Evolutionary conservation across 306 rosid genomes (phyloP), one percentile per base, ranked within the genome.

Genomic region (Begonia fuchsioides): DNA sequence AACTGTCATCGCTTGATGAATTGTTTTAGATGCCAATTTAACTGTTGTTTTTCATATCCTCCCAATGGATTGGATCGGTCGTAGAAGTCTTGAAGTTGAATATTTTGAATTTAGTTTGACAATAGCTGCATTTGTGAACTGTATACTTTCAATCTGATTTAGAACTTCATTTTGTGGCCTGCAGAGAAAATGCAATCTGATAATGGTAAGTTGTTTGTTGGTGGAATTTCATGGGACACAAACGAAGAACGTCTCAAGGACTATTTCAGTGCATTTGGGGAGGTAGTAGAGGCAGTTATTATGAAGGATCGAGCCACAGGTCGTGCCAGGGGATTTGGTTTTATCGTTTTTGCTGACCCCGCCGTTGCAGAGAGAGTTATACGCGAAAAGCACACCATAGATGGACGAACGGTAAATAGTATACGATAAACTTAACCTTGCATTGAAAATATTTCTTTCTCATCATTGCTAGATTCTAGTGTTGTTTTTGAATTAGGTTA

Each of bases 271-370:
- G 54, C 69, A 40, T 90, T 63, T 55, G 98, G 98, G 8, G 98
- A 90, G 64, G 90, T 90, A 62, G 83, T 85, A 51, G 98, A 90
- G 68, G 92, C 95, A 17, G 95, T 90, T 67, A 90, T 90, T 68
- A 90, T 90, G 98, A 90, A 90, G 81, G 98, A 90, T 81, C 95
- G 95, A 69, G 81, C 94, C 40, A 85, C 98, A 2, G 94, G 98
- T 52, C 85, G 98, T 52, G 98, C 94, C 41, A 87, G 98, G 20
- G 98, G 98, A 59, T 90, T 90, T 44, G 98, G 98, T 47, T 90
- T 90, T 57, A 76, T 90, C 55, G 95, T 90, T 65, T 90, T 90
- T 56, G 68, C 84, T 1, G 94, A 90, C 59, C 85, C 95, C 48
- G 61, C 79, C 13, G 75, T 71, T 59, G 95, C 98, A 1, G 98